Percentiles rank a stretch among this genome's conserved stretches.
Conservation (phyloP, 495 filamentous ascomycete species). For the Talaromyces stipitatus region DNA sequence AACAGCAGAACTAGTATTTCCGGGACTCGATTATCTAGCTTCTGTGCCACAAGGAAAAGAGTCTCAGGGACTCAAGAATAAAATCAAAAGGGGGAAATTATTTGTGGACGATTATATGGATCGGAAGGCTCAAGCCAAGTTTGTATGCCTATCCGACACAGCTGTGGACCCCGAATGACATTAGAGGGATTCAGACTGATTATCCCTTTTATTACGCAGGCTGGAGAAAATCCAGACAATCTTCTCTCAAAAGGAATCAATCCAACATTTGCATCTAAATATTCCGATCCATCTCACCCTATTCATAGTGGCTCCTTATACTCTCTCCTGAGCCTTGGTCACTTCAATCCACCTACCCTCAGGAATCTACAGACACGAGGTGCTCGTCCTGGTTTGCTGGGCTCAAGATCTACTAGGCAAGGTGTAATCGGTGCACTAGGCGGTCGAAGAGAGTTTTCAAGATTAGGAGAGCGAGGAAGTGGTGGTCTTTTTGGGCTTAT, state of each 20-base stretch:
- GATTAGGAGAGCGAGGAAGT: not conserved
- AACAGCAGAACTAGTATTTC: conserved; percentile 48
- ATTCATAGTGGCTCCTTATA: conserved; percentile 27
- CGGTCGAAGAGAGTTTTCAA: not conserved
- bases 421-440: too few relatives aligned
- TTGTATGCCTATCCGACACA: conserved; percentile 41
- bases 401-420: not conserved
- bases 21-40: conserved; percentile 24
- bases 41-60: not conserved
- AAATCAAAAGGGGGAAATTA: not conserved
- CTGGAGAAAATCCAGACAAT: conserved; percentile 19
- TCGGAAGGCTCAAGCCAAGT: conserved; percentile 40
- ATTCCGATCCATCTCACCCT: conserved; percentile 48
- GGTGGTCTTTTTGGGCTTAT: not conserved
- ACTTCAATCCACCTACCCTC: conserved; percentile 9
- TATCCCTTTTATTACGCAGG: conserved; percentile 6
- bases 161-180: too few relatives aligned
- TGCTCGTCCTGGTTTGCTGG: not conserved
- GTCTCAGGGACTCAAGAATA: not conserved
- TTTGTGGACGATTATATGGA: conserved; percentile 41
- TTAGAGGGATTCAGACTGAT: not conserved
- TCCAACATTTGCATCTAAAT: conserved; percentile 37
- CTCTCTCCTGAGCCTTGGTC: conserved; percentile 36
- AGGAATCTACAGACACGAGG: not conserved
- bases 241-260: conserved; percentile 3